Conservation (phyloP, 2,329 filamentous ascomycete species). For the Aureobasidium subglaciale region DNA sequence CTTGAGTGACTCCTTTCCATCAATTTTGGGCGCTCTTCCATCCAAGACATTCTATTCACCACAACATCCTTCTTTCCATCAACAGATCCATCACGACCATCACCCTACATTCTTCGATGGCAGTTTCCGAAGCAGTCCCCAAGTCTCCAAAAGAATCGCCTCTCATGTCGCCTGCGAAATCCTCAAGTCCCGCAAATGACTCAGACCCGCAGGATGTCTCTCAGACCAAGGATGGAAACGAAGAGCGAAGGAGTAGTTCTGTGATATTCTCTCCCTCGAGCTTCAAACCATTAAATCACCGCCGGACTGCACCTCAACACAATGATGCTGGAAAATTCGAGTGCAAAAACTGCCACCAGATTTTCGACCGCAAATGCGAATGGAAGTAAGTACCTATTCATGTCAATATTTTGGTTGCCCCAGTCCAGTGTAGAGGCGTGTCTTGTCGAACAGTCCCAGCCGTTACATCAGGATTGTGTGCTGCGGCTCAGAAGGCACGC, state of each 20-base stretch:
- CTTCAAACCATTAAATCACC: neutral
- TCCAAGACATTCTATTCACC: neutral
- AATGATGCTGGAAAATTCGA: conserved; percentile 7
- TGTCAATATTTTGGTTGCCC: neutral
- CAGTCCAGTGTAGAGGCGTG: no score
- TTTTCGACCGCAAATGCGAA: conserved; percentile 79
- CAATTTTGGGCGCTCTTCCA: neutral
- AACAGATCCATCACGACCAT: no score
- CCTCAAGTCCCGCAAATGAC: neutral
- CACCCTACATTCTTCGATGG: neutral
- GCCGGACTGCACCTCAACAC: neutral
- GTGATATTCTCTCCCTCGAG: neutral
- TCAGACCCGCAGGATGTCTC: neutral
- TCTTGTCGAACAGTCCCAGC: neutral
- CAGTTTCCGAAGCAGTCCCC: neutral
- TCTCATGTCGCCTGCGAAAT: conserved; percentile 9
- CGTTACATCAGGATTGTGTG: neutral
- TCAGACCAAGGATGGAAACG: neutral
- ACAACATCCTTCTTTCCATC: neutral
- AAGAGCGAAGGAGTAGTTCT: neutral
- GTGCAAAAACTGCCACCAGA: conserved; percentile 10
- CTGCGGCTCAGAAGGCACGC: neutral
- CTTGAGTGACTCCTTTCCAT: neutral
- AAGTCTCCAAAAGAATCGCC: neutral
- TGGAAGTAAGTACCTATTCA: conserved; percentile 65